Base-by-base conservation (phyloP, 2,329 filamentous ascomycete genomes). In the Beauveria sp. region DNA sequence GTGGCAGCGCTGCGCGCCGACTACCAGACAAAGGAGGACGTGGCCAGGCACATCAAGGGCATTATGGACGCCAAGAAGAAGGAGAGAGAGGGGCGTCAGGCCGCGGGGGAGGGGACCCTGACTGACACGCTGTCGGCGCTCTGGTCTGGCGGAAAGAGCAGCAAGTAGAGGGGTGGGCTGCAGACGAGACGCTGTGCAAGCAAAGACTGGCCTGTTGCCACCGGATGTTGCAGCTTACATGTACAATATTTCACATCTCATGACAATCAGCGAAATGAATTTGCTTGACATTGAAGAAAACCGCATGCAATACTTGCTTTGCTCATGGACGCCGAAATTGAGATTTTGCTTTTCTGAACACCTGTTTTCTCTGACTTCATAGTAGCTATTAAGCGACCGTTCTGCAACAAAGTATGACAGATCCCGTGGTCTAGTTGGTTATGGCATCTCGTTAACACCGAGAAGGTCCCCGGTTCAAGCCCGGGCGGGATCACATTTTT, bases 1-100 rank as follows among this genome's bases (percentile, higher is more conserved):
- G 82, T 87, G 71, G 81, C 82, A 62, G 84, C 87, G 22, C 76
- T 89, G 63, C 78, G 80, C 62, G 85, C 84, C 7, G 86, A 91
- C 74, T 74, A 82, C 61, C 76, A 83, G 68, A 80, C 83, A 65
- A 84, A 85, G 70, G 73, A 80, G 53, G 80, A 87, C 66, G 78
- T 90, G 67, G 81, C 84, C 57, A 72, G 76, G 64, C 72, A 80
- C 63, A 74, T 90, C 63, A 75, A 81, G 66, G 75, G 77, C 53
- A 70, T 87, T 63, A 80, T 84, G 74, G 75, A 81, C 61, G 75
- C 80, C 67, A 77, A 86, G 66, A 83, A 81, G 71, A 80, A 80
- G 66, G 78, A 82, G 68, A 85, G 82, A 56, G 76, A 79, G 69
- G 73, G 76, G 63, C 80, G 70, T 16, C 67, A 69, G 54, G 70